Percentiles rank a stretch among this genome's conserved stretches.
Evolutionary conservation across 1,284 basidiomycete species (phyloP).

Genomic region (Pseudozyma sp.): DNA sequence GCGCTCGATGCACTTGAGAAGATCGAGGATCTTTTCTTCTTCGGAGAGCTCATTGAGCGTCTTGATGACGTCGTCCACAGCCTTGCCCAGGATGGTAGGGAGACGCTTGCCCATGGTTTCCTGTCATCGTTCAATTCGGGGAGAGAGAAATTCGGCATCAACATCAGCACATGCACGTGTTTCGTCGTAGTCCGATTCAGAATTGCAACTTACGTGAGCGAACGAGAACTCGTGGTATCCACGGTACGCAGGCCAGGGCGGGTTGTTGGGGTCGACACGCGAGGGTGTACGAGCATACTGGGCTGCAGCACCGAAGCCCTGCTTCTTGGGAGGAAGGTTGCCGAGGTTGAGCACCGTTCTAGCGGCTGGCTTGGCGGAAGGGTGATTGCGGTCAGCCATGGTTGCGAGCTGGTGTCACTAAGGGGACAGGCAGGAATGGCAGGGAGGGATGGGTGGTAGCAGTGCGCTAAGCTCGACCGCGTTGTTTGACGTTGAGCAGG

Average conservation of each 20-base stretch:
- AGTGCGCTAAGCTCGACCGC: too few relatives aligned
- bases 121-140: constrained; percentile 6
- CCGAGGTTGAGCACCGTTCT: constrained; percentile 68
- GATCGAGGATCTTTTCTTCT: constrained; percentile 87
- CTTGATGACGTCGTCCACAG: constrained; percentile 88
- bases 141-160: neutral
- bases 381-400: constrained; percentile 59
- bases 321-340: constrained; percentile 67
- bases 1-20: constrained; percentile 82
- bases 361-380: constrained; percentile 65
- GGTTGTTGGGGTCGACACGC: constrained; percentile 82
- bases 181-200: too few relatives aligned
- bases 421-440: too few relatives aligned
- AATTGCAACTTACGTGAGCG: constrained; percentile 74
- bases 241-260: constrained; percentile 87
- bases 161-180: constrained; percentile 10
- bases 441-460: too few relatives aligned
- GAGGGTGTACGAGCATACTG: constrained; percentile 59
- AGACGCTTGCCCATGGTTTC: constrained; percentile 85
- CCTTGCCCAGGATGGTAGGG: constrained; percentile 95
- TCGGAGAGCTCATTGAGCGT: constrained; percentile 82
- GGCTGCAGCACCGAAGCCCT: constrained; percentile 50
- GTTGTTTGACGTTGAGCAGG: too few relatives aligned
- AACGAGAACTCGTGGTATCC: constrained; percentile 97
- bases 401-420: constrained; percentile 8